Evolutionary conservation across 2,329 filamentous ascomycete species (phyloP).

Genomic region (Rutstroemia sp.): DNA sequence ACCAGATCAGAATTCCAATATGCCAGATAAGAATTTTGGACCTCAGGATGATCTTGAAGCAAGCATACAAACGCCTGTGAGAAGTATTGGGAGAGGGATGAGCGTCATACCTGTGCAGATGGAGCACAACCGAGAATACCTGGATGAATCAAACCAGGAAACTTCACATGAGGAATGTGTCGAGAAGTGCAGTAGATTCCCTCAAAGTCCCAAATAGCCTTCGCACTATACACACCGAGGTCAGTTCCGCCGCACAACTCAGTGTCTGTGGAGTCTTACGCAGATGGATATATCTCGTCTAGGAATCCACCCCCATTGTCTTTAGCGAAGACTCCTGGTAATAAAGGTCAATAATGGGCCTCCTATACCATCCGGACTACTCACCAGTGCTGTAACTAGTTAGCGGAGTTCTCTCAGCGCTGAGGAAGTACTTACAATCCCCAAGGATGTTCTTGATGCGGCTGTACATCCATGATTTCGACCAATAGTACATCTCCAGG

Average conservation of each 20-base stretch:
- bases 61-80: no score
- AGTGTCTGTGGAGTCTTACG: constrained; percentile 42
- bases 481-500: constrained; percentile 74
- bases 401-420: background rate
- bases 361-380: background rate
- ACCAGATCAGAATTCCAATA: background rate
- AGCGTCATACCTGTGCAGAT: constrained; percentile 39
- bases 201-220: constrained; percentile 72
- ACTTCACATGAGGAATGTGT: constrained; percentile 81
- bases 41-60: no score
- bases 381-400: constrained; percentile 1
- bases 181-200: constrained; percentile 76
- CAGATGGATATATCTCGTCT: constrained; percentile 77
- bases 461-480: constrained; percentile 90
- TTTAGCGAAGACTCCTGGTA: constrained; percentile 51
- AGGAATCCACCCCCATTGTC: constrained; percentile 84
- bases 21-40: background rate
- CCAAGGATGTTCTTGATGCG: constrained; percentile 79
- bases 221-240: constrained; percentile 39
- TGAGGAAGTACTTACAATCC: constrained; percentile 68
- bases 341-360: background rate
- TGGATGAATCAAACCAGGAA: constrained; percentile 78
- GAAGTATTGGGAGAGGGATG: no score
- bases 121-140: constrained; percentile 89
- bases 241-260: background rate